These are phyloP conservation scores for Lyophyllum decastes DNA, from an alignment of 768 basidiomycete species.

Conservation along the genomic window DNA sequence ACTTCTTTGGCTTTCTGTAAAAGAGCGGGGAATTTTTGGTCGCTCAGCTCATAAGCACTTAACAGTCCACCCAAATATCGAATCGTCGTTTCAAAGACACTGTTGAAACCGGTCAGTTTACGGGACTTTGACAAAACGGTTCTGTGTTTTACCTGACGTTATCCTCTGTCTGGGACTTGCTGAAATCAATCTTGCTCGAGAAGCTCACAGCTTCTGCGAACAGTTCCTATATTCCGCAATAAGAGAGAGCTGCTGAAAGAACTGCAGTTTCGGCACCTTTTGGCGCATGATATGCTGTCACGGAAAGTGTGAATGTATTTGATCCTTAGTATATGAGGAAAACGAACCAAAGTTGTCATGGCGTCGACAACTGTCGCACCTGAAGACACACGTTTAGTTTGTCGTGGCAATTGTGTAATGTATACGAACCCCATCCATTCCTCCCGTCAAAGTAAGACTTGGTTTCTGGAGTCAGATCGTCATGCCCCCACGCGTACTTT, in stretches of 20 bases:
- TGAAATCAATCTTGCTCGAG: slow-evolving; percentile 1
- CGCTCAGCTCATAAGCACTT: slow-evolving; percentile 70
- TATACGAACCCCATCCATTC: slow-evolving; percentile 12
- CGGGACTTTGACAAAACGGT: not conserved
- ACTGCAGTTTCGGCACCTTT: not conserved
- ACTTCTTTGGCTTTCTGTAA: slow-evolving; percentile 63
- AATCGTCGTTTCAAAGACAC: slow-evolving; percentile 78
- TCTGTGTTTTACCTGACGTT: not conserved
- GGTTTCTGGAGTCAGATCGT: slow-evolving; percentile 34
- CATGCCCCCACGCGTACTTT: slow-evolving; percentile 51
- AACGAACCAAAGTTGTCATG: not conserved
- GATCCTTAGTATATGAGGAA: not conserved
- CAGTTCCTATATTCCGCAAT: not conserved
- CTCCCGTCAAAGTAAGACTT: slow-evolving; percentile 6
- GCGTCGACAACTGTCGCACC: slow-evolving; percentile 3
- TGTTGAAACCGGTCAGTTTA: slow-evolving; percentile 19
- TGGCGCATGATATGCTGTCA: slow-evolving; percentile 4
- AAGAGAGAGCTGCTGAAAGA: not conserved
- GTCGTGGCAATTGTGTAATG: not conserved
- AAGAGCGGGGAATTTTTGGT: slow-evolving; percentile 44
- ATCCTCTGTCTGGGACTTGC: slow-evolving; percentile 2
- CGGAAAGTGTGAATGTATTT: not conserved
- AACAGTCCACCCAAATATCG: slow-evolving; percentile 72
- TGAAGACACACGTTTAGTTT: not conserved
- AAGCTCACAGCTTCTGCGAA: not conserved